Evolutionary conservation across 257 asterid species (phyloP).

Genomic region (Thymus quinquecostatus): DNA sequence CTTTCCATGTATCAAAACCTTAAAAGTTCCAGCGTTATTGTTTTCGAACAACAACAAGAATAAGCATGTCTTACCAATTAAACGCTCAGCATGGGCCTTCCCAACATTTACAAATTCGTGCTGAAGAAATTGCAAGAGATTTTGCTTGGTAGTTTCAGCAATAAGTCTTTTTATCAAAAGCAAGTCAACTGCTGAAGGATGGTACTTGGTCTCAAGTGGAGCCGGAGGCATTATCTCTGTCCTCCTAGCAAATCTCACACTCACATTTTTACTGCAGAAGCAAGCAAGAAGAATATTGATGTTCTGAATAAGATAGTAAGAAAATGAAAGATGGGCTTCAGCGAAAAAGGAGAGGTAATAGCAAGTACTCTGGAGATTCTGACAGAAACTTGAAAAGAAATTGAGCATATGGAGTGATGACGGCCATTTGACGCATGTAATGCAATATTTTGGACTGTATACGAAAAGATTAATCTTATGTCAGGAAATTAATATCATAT

Average conservation of each 20-base stretch:
- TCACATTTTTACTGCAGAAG: conserved; percentile 67
- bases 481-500: not conserved
- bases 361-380: conserved; percentile 78
- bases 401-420: conserved; percentile 91
- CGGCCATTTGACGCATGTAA: conserved; percentile 97
- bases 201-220: conserved; percentile 89
- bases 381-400: conserved; percentile 83
- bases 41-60: conserved; percentile 16
- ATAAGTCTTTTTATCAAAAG: conserved; percentile 88
- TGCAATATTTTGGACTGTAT: conserved; percentile 89
- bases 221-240: conserved; percentile 91
- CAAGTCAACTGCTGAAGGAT: conserved; percentile 96
- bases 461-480: conserved; percentile 27
- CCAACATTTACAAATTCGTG: conserved; percentile 89
- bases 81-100: conserved; percentile 79
- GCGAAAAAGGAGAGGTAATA: conserved; percentile 32
- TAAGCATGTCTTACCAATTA: conserved; percentile 62
- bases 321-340: conserved; percentile 23
- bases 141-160: conserved; percentile 73
- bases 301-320: conserved; percentile 19
- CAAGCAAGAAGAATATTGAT: conserved; percentile 22
- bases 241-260: conserved; percentile 72
- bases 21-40: not conserved
- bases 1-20: conserved; percentile 22
- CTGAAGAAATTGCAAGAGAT: conserved; percentile 83